A percentile compares a stretch with the other conserved stretches of the same genome.
These are phyloP conservation scores for Chenopodium quinoa DNA, from an alignment of 148 eudicot species.

Conservation along the genomic window DNA sequence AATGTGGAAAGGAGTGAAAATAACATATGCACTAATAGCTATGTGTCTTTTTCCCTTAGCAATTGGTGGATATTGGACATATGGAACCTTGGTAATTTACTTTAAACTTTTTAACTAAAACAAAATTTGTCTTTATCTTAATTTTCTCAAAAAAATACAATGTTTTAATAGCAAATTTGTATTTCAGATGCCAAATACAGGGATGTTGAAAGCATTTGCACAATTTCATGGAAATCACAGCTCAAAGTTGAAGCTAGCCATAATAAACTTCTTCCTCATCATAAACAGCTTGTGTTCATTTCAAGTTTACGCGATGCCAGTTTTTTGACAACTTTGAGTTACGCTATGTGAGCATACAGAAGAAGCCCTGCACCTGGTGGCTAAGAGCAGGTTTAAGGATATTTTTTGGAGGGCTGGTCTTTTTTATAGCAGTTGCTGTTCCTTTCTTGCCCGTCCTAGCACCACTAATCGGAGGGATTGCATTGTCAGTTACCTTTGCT, in stretches of 20 bases:
- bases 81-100: conserved; percentile 43
- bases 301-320: conserved; percentile 58
- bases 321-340: conserved; percentile 64
- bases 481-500: conserved; percentile 46
- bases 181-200: conserved; percentile 21
- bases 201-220: conserved; percentile 9
- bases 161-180: background rate
- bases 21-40: conserved; percentile 41
- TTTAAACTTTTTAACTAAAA: no score
- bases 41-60: conserved; percentile 57
- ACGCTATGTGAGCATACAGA: conserved; percentile 24
- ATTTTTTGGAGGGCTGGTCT: conserved; percentile 53
- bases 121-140: no score
- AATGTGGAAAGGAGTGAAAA: conserved; percentile 58
- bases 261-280: conserved; percentile 37
- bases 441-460: conserved; percentile 53
- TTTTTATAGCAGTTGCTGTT: conserved; percentile 48
- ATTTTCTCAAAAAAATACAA: background rate
- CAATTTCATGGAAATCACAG: conserved; percentile 22
- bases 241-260: conserved; percentile 31
- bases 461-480: conserved; percentile 43
- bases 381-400: conserved; percentile 35
- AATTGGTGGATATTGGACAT: conserved; percentile 65
- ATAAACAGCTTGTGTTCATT: conserved; percentile 45
- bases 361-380: conserved; percentile 43